Evolutionary conservation across 208 protist genomes (phyloP).

Genomic region (Wallacemonas collosoma): DNA sequence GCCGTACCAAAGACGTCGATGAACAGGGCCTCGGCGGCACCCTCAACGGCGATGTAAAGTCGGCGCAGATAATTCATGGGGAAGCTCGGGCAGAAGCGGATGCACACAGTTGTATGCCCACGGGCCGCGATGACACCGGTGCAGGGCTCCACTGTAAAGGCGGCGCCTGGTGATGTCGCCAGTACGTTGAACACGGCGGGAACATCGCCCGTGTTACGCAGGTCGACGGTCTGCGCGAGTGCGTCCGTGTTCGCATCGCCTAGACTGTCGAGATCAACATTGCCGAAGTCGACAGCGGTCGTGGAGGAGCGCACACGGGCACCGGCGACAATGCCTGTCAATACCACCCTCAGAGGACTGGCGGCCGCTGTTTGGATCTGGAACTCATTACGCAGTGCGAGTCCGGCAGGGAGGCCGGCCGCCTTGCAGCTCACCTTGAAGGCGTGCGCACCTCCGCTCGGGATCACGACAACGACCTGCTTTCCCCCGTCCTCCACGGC

Average conservation of each 20-base stretch:
- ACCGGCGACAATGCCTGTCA: slow-evolving; percentile 43
- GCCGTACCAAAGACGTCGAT: slow-evolving; percentile 88
- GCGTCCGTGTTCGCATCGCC: slow-evolving; percentile 8
- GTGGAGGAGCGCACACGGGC: slow-evolving; percentile 59
- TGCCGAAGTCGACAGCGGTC: slow-evolving; percentile 78
- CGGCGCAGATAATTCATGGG: slow-evolving; percentile 88
- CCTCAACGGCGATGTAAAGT: slow-evolving; percentile 68
- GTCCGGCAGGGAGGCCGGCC: slow-evolving; percentile 25
- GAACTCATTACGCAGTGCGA: slow-evolving; percentile 42
- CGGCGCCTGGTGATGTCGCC: slow-evolving; percentile 44
- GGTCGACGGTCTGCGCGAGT: slow-evolving; percentile 15
- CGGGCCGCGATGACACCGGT: slow-evolving; percentile 54
- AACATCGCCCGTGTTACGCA: slow-evolving; percentile 25
- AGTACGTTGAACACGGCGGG: slow-evolving; percentile 50
- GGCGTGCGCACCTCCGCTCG: slow-evolving; percentile 39
- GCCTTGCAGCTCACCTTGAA: slow-evolving; percentile 62
- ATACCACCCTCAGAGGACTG: slow-evolving; percentile 58
- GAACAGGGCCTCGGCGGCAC: slow-evolving; percentile 47
- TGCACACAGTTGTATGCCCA: slow-evolving; percentile 41
- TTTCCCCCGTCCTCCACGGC: background rate
- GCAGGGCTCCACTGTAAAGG: slow-evolving; percentile 63
- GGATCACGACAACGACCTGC: slow-evolving; percentile 28
- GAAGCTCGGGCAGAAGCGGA: slow-evolving; percentile 75
- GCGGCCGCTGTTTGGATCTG: slow-evolving; percentile 57
- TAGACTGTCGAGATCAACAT: slow-evolving; percentile 63